Evolutionary conservation across 1,284 basidiomycete species (phyloP).

Genomic region (Singerocomus inundabilis): DNA sequence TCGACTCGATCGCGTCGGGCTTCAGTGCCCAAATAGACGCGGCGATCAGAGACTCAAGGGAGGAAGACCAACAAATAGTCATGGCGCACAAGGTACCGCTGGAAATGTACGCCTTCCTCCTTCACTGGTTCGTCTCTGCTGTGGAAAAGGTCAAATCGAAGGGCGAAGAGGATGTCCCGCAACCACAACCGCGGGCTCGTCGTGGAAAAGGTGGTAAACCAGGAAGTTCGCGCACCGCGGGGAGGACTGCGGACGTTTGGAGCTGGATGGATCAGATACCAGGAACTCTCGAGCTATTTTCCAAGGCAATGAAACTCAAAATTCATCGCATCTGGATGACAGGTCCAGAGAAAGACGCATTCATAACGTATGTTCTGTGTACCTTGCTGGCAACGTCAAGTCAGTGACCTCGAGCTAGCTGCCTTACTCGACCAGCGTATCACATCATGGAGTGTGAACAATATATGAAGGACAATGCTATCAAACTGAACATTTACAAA

Average conservation of each 20-base stretch:
- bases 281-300: conserved; percentile 62
- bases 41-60: conserved; percentile 62
- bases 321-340: conserved; percentile 87
- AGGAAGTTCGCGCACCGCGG: conserved; percentile 36
- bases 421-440: conserved; percentile 84
- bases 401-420: conserved; percentile 46
- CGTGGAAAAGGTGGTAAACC: conserved; percentile 62
- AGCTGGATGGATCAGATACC: conserved; percentile 81
- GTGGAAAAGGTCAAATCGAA: conserved; percentile 71
- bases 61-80: conserved; percentile 70
- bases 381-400: conserved; percentile 1
- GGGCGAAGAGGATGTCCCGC: conserved; percentile 51
- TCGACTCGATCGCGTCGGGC: conserved; percentile 75
- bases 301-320: conserved; percentile 71
- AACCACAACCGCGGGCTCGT: conserved; percentile 47
- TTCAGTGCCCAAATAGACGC: conserved; percentile 69
- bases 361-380: conserved; percentile 62
- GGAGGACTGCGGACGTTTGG: conserved; percentile 58
- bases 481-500: conserved; percentile 79
- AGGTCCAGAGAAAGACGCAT: conserved; percentile 78
- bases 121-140: conserved; percentile 80
- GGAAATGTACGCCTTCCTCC: conserved; percentile 86
- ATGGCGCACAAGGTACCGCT: conserved; percentile 69
- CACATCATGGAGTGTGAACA: conserved; percentile 83
- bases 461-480: conserved; percentile 80